A percentile compares a stretch with the other conserved stretches of the same genome.
These are phyloP conservation scores for Tolypocladium album DNA, from an alignment of 2,329 filamentous ascomycete genomes.

Conservation along the genomic window DNA sequence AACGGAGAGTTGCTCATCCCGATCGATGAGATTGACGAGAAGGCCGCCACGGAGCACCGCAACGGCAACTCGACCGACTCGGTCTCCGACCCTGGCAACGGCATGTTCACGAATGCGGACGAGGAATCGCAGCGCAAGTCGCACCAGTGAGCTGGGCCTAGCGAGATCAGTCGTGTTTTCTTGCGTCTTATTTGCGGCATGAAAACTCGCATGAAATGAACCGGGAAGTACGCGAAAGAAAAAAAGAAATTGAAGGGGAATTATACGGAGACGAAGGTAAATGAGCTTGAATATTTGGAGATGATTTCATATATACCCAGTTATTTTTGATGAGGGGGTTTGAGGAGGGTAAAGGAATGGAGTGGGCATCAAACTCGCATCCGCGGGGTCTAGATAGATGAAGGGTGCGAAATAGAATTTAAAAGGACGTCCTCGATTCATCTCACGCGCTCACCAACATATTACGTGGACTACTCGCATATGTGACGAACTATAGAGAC, in stretches of 20 bases:
- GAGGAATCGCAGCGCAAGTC: constrained; percentile 20
- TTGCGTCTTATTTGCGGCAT: background rate
- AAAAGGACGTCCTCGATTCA: background rate
- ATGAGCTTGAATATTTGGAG: background rate
- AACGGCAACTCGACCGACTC: constrained; percentile 16
- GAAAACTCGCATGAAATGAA: background rate
- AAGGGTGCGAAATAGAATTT: background rate
- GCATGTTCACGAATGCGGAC: constrained; percentile 19
- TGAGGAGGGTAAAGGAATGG: background rate
- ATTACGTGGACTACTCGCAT: background rate
- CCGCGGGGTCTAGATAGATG: background rate
- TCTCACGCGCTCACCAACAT: background rate
- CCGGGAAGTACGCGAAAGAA: background rate
- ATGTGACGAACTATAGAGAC: background rate
- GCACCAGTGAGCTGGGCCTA: constrained; percentile 2
- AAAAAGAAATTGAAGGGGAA: background rate
- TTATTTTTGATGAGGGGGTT: background rate
- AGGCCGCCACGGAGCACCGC: constrained; percentile 15
- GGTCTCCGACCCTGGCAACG: constrained; percentile 9
- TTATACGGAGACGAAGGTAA: background rate
- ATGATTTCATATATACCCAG: background rate
- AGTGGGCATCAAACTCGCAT: background rate
- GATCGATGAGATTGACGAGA: constrained; percentile 30
- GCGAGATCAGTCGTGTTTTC: background rate
- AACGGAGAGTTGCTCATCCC: constrained; percentile 45